Base-by-base conservation (phyloP, 108 stramenopile genomes). In the Nannochloropsis salina region DNA sequence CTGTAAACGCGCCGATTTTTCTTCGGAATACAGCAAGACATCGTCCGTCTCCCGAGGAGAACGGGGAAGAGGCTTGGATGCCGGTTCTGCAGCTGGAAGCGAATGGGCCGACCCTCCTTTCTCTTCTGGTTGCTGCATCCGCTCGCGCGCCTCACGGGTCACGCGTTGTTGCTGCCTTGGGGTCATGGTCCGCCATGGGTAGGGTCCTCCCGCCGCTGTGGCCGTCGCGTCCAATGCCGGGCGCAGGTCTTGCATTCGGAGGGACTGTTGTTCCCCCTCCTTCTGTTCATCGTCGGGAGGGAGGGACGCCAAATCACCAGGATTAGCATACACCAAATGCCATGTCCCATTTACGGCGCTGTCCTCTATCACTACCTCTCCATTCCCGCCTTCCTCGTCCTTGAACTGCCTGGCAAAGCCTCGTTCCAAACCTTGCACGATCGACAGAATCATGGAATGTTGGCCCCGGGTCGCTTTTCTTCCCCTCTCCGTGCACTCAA, bases 401-500 rank as follows among this genome's bases (percentile, higher is more conserved):
- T 74, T n/a, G n/a, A 74, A 74, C 61, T 74, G 61, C 3, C 61
- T 15, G 15, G 61, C 61, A 74, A 74, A 74, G 61, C 61, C 61
- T n/a, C n/a, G 15, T n/a, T 74, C 61, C 61, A 74, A 74, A 1
- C 61, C 61, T n/a, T 74, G 15, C 20, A 74, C 61, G 3, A 74
- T 74, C 61, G 61, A 74, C 61, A 74, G n/a, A 74, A 74, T 74
- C 6, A n/a, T 74, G 4, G 61, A 15, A 3, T 74, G 61, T n/a
- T 74, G 61, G 2, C 61, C 61, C 61, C 61, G 61, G 61, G 61
- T 74, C 6, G 74, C 81, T 42, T 45, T 45, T 9, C 47, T 43
- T 12, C 61, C 44, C 42, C 74, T 44, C 81, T 83, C 86, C 86
- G 82, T 83, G 41, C 83, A n/a, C n/a, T 74, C 61, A n/a, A 74